Evolutionary conservation across 2,329 filamentous ascomycete species (phyloP).

Genomic region (Shiraia sp.): DNA sequence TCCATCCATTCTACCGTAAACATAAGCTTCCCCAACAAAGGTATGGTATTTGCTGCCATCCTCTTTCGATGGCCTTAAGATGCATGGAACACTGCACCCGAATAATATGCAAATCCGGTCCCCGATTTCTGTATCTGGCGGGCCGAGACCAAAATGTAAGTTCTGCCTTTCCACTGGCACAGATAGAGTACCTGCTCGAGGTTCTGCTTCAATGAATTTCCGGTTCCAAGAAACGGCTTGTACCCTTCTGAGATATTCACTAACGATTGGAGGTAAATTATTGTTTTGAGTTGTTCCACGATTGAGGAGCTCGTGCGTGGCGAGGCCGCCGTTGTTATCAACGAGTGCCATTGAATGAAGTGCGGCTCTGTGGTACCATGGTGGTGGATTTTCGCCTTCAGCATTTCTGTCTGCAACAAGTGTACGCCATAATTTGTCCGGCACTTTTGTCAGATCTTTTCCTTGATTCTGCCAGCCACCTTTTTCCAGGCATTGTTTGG

Average conservation of each 20-base stretch:
- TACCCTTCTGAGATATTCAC: slow-evolving; percentile 6
- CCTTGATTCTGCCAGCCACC: slow-evolving; percentile 3
- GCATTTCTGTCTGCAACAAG: slow-evolving; percentile 7
- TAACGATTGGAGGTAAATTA: background rate
- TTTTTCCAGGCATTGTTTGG: slow-evolving; percentile 1
- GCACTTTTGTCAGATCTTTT: background rate
- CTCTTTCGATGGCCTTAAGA: slow-evolving; percentile 2
- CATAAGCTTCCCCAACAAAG: slow-evolving; percentile 10
- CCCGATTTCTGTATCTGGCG: slow-evolving; percentile 1
- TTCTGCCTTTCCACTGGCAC: background rate
- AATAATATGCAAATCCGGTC: slow-evolving; percentile 8
- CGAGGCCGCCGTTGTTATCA: slow-evolving; percentile 2
- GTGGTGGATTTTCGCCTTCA: background rate
- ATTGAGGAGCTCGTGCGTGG: background rate
- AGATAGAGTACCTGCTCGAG: too few species aligned
- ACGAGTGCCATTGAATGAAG: background rate
- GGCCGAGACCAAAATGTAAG: slow-evolving; percentile 7
- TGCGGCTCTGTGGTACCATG: background rate
- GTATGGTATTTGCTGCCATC: background rate
- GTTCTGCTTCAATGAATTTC: slow-evolving; percentile 3
- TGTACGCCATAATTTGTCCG: slow-evolving; percentile 6
- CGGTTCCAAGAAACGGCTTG: slow-evolving; percentile 8
- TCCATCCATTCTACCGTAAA: slow-evolving; percentile 15
- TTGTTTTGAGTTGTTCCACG: background rate
- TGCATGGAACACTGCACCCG: slow-evolving; percentile 10